Conservation (phyloP, 768 basidiomycete genomes). For the Gelatoporia subvermispora region DNA sequence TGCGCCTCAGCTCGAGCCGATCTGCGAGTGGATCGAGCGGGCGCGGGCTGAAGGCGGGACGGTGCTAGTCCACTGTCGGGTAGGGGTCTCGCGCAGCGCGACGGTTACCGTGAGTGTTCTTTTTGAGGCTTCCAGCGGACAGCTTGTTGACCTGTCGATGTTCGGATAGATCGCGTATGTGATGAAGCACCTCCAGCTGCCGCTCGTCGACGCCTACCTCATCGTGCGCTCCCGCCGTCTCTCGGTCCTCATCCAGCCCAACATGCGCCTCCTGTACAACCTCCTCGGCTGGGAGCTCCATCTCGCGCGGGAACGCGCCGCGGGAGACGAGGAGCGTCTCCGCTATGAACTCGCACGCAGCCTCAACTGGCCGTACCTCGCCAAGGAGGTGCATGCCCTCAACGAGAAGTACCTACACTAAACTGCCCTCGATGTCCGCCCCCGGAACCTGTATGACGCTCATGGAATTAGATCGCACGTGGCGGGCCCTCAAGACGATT, state of each 20-base stretch:
- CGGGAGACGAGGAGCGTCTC: constrained; percentile 33
- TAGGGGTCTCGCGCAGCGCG: constrained; percentile 95
- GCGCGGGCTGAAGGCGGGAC: constrained; percentile 81
- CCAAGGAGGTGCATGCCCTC: constrained; percentile 77
- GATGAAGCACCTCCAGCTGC: constrained; percentile 84
- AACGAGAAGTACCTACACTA: constrained; percentile 77
- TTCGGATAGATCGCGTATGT: constrained; percentile 80
- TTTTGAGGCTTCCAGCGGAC: neutral
- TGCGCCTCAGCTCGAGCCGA: constrained; percentile 80
- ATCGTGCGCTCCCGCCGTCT: constrained; percentile 86
- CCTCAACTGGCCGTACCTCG: constrained; percentile 80
- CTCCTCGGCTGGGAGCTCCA: constrained; percentile 92
- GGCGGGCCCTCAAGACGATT: no score
- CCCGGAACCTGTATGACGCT: neutral
- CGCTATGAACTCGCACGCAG: constrained; percentile 60
- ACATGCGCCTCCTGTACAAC: constrained; percentile 93
- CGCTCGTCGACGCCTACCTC: constrained; percentile 90
- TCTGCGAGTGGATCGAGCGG: constrained; percentile 91
- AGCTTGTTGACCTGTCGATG: neutral
- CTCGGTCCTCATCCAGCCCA: constrained; percentile 91
- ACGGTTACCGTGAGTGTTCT: constrained; percentile 71
- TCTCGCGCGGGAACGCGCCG: constrained; percentile 70
- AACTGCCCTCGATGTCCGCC: neutral
- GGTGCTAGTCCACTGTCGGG: constrained; percentile 94
- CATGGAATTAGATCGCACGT: no score